These are phyloP conservation scores for Tetrahymena elliotti DNA, from an alignment of 73 alveolate species.

Conservation along the genomic window DNA sequence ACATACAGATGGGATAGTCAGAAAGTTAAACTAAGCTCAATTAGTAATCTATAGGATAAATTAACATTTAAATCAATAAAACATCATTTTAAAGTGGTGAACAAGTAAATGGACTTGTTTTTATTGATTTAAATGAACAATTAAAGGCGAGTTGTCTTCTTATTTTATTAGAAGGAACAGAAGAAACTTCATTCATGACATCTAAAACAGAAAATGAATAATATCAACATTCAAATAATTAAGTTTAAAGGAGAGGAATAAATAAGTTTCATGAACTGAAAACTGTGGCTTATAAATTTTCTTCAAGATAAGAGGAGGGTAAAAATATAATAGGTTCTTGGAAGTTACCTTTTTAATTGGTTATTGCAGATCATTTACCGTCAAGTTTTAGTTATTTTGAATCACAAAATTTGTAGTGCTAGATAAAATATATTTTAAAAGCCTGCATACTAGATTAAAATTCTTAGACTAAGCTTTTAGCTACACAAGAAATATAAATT, in stretches of 20 bases:
- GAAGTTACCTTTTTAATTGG: neutral
- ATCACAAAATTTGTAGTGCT: neutral
- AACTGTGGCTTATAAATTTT: neutral
- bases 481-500: neutral
- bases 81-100: neutral
- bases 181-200: neutral
- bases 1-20: neutral
- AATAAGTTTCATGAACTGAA: neutral
- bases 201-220: neutral
- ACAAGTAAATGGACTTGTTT: neutral
- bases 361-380: neutral
- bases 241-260: neutral
- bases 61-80: neutral
- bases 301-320: neutral
- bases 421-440: neutral
- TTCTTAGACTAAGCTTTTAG: neutral
- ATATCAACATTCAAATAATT: neutral
- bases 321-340: neutral
- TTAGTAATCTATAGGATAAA: neutral
- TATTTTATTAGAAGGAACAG: neutral
- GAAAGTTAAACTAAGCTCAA: neutral
- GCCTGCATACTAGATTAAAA: neutral
- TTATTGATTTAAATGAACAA: neutral
- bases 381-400: neutral
- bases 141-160: neutral